A percentile compares a stretch with the other conserved stretches of the same genome.
Evolutionary conservation across 768 basidiomycete genomes (phyloP).

Genomic region (Sporobolomyces phaffii): DNA sequence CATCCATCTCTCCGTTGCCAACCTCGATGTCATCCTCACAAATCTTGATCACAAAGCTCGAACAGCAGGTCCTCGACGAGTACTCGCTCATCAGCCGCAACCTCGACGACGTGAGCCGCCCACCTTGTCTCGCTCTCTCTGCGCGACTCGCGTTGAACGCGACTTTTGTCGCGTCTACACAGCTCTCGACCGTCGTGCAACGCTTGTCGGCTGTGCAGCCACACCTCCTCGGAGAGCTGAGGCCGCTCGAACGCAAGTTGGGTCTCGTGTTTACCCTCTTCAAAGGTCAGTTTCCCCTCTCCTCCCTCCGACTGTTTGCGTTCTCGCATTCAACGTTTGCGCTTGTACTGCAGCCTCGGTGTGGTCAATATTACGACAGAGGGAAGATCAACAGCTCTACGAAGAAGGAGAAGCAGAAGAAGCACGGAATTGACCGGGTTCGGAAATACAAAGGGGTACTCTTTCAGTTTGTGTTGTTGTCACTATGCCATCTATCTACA

Average conservation of each 20-base stretch:
- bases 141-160: background rate
- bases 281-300: conserved; percentile 56
- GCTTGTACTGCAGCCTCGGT: conserved; percentile 68
- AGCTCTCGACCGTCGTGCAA: conserved; percentile 67
- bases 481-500: background rate
- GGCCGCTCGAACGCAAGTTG: conserved; percentile 87
- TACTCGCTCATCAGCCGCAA: conserved; percentile 19
- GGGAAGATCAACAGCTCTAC: conserved; percentile 40
- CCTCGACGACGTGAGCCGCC: conserved; percentile 33
- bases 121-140: background rate
- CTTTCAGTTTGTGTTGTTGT: background rate
- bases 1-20: background rate
- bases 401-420: conserved; percentile 28
- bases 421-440: background rate
- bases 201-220: conserved; percentile 67
- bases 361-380: conserved; percentile 70
- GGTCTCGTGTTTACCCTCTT: conserved; percentile 92
- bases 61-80: conserved; percentile 30
- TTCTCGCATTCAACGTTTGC: too few species aligned
- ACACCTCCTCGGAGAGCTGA: conserved; percentile 64
- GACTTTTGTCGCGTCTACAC: background rate
- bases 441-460: too few species aligned
- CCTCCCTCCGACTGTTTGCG: too few species aligned
- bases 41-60: conserved; percentile 3
- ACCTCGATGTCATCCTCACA: background rate